Evolutionary conservation across 2,329 filamentous ascomycete species (phyloP).

Genomic region (Aspergillaceae sp.): DNA sequence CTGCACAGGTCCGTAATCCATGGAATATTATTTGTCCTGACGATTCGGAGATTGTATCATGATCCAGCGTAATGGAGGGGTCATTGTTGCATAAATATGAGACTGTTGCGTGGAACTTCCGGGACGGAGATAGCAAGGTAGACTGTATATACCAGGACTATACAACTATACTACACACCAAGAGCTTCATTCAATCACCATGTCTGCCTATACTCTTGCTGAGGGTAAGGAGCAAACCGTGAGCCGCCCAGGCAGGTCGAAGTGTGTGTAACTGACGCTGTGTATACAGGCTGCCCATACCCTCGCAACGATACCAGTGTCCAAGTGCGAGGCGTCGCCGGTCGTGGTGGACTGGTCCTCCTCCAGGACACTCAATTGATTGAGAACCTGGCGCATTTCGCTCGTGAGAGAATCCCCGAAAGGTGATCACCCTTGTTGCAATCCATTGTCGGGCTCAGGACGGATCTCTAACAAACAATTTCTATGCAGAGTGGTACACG

Average conservation of each 20-base stretch:
- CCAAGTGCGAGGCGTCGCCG: conserved; percentile 7
- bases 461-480: background rate
- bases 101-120: no score
- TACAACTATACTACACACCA: conserved; percentile 1
- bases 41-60: background rate
- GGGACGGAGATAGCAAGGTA: background rate
- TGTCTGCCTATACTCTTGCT: conserved; percentile 6
- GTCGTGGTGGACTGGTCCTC: conserved; percentile 32
- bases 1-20: background rate
- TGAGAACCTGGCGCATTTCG: conserved; percentile 52
- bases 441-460: background rate
- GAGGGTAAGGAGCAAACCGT: conserved; percentile 4
- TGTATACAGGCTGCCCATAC: conserved; percentile 11
- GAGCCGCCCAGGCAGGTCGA: no score
- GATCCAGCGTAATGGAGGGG: background rate
- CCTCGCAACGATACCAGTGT: conserved; percentile 10
- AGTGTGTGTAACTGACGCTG: background rate
- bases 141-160: background rate
- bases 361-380: conserved; percentile 52
- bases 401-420: conserved; percentile 53
- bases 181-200: background rate
- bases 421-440: conserved; percentile 16
- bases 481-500: conserved; percentile 10
- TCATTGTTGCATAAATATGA: background rate
- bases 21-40: background rate